Evolutionary conservation across 1,284 basidiomycete genomes (phyloP), one percentile per base, ranked within the genome.

Genomic region (Ustilago shanxiensis): DNA sequence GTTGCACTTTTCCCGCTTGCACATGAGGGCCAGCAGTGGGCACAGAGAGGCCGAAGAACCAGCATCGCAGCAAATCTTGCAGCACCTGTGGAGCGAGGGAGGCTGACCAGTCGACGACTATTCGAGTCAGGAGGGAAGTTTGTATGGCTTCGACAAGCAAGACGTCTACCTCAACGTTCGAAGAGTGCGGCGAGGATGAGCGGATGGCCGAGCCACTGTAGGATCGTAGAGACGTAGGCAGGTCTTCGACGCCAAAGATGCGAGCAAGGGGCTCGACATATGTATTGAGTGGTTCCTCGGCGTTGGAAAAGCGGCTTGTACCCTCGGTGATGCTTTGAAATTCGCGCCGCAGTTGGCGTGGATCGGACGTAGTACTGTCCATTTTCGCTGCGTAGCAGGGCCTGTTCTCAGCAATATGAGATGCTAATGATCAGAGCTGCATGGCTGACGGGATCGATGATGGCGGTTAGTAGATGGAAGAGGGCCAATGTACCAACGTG

Each of bases 61-160:
- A 66, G 7, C 18, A 8, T 13, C 60, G n/a, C 14, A 62, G 2
- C 20, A 72, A 28, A 7, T 57, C 51, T n/a, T 14, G 4, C 13
- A 52, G 45, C 5, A 49, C 41, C 6, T 18, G 10, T 5, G 29
- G 4, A 20, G 29, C 52, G 22, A 69, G 51, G 2, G 55, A 49
- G 7, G 20, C 3, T 2, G 39, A 14, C 58, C 61, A 72, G 39
- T 77, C 74, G 13, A 66, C 52, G 0, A 53, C 55, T 29, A 72
- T 49, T 0, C 69, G 59, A 1, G 29, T 2, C 0, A 77, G 60
- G 0, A 77, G 59, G 2, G 74, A 64, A n/a, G 44, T 53, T 35
- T 77, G 74, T 0, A 55, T 29, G 0, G 60, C 35, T 41, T 72
- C 69, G 20, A 69, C 54, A 2, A 69, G 60, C 13, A 67, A 39